Conservation (phyloP, 306 rosid species). For the Lathyrus sativus region DNA sequence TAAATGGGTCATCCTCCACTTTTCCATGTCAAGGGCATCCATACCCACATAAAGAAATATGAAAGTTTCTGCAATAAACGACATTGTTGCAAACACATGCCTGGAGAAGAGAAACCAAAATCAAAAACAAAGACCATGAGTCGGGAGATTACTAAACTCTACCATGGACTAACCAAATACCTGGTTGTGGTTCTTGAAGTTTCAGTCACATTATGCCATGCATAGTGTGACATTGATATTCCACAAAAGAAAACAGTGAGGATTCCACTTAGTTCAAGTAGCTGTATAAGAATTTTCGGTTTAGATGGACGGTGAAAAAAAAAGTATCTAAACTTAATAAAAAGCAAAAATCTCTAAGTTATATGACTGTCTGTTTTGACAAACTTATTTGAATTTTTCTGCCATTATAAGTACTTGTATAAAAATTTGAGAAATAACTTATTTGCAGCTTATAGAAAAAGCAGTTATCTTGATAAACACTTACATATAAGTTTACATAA, state of each 20-base stretch:
- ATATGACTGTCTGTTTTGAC: neutral
- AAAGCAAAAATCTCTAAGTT: neutral
- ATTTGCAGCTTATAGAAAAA: too few relatives aligned
- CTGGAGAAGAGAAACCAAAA: constrained; percentile 44
- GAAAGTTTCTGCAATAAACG: constrained; percentile 87
- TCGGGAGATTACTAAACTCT: constrained; percentile 22
- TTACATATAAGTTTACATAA: too few relatives aligned
- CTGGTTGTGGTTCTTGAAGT: constrained; percentile 79
- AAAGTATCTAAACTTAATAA: neutral
- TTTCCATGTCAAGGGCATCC: constrained; percentile 92
- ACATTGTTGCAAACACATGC: constrained; percentile 82
- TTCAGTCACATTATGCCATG: constrained; percentile 78
- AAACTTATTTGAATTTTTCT: neutral
- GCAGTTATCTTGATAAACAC: too few relatives aligned
- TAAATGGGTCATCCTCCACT: constrained; percentile 77
- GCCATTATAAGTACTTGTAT: neutral
- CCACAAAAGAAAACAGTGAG: constrained; percentile 97
- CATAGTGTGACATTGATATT: constrained; percentile 87
- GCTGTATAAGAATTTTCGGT: constrained; percentile 47
- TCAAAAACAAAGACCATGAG: constrained; percentile 28
- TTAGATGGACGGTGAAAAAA: constrained; percentile 4
- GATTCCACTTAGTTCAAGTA: constrained; percentile 82
- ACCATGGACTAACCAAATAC: constrained; percentile 41
- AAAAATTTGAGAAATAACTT: too few relatives aligned
- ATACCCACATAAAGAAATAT: constrained; percentile 91